Percentiles rank a stretch among this genome's conserved stretches.
Conservation (phyloP, 1,284 basidiomycete species). For the Stygiomarasmius scandens region DNA sequence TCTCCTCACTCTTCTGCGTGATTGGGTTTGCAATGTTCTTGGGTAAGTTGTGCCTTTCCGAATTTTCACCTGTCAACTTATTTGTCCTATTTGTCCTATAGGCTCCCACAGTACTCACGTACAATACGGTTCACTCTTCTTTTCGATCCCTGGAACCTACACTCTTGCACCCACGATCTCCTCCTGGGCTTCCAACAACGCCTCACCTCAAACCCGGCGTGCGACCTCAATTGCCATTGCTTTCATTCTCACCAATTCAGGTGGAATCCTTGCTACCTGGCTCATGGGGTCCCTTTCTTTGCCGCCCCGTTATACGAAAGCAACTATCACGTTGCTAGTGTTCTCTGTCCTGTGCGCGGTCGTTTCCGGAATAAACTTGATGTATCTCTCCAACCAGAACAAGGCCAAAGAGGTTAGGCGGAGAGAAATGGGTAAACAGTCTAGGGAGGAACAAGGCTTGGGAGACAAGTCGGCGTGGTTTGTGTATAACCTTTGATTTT, state of each 20-base stretch:
- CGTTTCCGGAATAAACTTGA: slow-evolving; percentile 30
- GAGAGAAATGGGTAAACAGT: slow-evolving; percentile 21
- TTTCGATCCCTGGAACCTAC: slow-evolving; percentile 51
- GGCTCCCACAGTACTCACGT: slow-evolving; percentile 36
- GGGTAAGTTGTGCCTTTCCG: slow-evolving; percentile 10
- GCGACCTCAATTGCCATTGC: slow-evolving; percentile 57
- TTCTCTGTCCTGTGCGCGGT: slow-evolving; percentile 34
- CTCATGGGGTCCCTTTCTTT: slow-evolving; percentile 48
- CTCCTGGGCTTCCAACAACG: slow-evolving; percentile 63
- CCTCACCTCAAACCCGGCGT: slow-evolving; percentile 54
- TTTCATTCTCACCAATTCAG: slow-evolving; percentile 56
- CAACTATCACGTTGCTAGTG: slow-evolving; percentile 38
- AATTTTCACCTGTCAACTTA: not conserved
- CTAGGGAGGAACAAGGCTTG: slow-evolving; percentile 30
- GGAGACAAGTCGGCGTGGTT: slow-evolving; percentile 45
- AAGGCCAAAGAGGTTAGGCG: slow-evolving; percentile 34
- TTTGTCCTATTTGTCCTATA: slow-evolving; percentile 16
- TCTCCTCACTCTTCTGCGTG: slow-evolving; percentile 24
- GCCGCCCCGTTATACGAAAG: slow-evolving; percentile 42
- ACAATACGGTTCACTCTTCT: slow-evolving; percentile 54
- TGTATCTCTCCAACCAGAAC: slow-evolving; percentile 38
- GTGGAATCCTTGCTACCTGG: slow-evolving; percentile 62
- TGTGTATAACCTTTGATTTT: slow-evolving; percentile 32
- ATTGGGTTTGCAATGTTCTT: slow-evolving; percentile 27
- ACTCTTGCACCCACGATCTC: slow-evolving; percentile 43